Evolutionary conservation across 1,139 yeast genomes (phyloP).

Genomic region (Geotrichum europaeum): DNA sequence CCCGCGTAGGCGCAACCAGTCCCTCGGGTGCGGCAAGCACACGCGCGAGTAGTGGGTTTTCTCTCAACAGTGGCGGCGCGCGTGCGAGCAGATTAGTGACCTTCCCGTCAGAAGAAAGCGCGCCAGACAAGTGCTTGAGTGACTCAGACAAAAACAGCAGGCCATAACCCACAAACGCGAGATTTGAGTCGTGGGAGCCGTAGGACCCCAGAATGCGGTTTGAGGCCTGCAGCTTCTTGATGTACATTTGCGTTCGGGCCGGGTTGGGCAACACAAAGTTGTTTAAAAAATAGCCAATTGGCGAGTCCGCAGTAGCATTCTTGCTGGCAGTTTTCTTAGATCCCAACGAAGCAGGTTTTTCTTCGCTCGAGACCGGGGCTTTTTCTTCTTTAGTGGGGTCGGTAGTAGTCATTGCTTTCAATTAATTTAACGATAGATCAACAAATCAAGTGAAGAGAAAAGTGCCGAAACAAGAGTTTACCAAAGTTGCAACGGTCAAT

Average conservation of each 20-base stretch:
- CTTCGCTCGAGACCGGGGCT: neutral
- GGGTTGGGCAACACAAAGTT: conserved; percentile 12
- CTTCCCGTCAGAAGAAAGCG: conserved; percentile 6
- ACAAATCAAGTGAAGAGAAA: neutral
- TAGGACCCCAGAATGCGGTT: conserved; percentile 12
- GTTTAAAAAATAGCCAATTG: conserved; percentile 6
- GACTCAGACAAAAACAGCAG: conserved; percentile 28
- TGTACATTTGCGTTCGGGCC: neutral
- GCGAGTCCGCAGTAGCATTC: neutral
- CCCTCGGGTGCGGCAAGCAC: neutral
- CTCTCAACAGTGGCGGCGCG: conserved; percentile 6
- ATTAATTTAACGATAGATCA: neutral
- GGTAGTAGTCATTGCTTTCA: neutral
- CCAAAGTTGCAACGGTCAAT: neutral
- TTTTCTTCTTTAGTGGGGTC: neutral
- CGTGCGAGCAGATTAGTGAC: conserved; percentile 9
- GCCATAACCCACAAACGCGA: conserved; percentile 29
- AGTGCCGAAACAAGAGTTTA: neutral
- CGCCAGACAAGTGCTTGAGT: conserved; percentile 11
- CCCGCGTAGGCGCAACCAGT: conserved; percentile 24
- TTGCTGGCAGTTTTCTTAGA: neutral
- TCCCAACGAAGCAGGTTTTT: too few relatives aligned
- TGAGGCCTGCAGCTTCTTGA: conserved; percentile 10
- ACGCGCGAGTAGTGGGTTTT: neutral
- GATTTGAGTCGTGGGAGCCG: conserved; percentile 21